Conservation (phyloP, 1,284 basidiomycete species). For the Amylostereum chailletii region DNA sequence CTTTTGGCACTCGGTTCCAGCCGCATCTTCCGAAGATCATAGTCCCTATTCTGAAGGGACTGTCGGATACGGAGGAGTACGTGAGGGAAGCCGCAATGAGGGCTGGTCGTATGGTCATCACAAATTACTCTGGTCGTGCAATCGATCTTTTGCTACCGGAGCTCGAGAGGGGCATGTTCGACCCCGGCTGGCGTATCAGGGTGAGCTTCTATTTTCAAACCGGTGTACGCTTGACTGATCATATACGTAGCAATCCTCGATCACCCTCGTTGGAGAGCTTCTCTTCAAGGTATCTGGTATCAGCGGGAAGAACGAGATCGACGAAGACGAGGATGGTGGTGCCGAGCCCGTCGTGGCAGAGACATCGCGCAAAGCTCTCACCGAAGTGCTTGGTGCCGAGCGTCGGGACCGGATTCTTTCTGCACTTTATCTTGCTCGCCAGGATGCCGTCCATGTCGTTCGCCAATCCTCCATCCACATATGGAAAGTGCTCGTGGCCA, state of each 20-base stretch:
- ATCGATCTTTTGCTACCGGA: slow-evolving; percentile 94
- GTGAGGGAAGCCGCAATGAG: slow-evolving; percentile 96
- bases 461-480: slow-evolving; percentile 92
- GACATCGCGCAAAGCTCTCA: slow-evolving; percentile 76
- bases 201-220: slow-evolving; percentile 35
- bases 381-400: slow-evolving; percentile 84
- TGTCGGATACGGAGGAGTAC: slow-evolving; percentile 92
- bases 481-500: slow-evolving; percentile 97
- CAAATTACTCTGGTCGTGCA: slow-evolving; percentile 88
- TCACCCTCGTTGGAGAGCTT: slow-evolving; percentile 92
- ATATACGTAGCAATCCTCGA: slow-evolving; percentile 72
- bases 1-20: slow-evolving; percentile 93
- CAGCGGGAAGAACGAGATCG: slow-evolving; percentile 81
- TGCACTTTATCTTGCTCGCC: slow-evolving; percentile 87
- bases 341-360: slow-evolving; percentile 63
- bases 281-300: slow-evolving; percentile 99
- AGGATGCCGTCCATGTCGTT: slow-evolving; percentile 88
- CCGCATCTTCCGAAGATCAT: slow-evolving; percentile 95
- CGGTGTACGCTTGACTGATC: slow-evolving; percentile 7
- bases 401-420: slow-evolving; percentile 88
- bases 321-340: slow-evolving; percentile 69
- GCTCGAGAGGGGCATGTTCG: slow-evolving; percentile 93
- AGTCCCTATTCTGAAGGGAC: slow-evolving; percentile 84
- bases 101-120: slow-evolving; percentile 98
- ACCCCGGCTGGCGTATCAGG: slow-evolving; percentile 90